Evolutionary conservation across 495 filamentous ascomycete genomes (phyloP), one percentile per base, ranked within the genome.

Genomic region (Trichoderma gamsii): DNA sequence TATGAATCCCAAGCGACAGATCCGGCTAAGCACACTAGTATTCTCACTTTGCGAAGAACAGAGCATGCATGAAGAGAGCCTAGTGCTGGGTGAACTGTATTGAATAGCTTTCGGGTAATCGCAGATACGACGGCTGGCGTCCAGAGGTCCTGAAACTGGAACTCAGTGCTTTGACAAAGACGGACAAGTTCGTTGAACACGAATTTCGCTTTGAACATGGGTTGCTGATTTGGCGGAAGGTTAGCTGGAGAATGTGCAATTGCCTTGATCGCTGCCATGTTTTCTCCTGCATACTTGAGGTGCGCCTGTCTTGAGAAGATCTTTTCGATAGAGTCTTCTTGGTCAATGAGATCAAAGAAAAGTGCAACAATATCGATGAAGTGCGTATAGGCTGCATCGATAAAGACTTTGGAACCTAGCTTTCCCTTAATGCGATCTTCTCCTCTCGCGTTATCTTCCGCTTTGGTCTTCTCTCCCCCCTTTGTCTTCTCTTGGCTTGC

Each of bases 51-150:
- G 41, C 93, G 88, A 51, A 99, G 85, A 4, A 96, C 87, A 11
- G 91, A 87, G 73, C 91, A 96, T 44, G 90, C 88, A 77, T 96
- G 88, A 15, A 97, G 80, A 18, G 94, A 89, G 2, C 95, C 96
- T 13, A 97, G 79, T 1, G 93, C 92, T n/a, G 91, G 87, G 73
- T 97, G 87, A 63, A 97, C 88, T 3, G 88, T 87, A 73, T 92
- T 87, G 38, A 97, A 78, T 12, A 98, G 81, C 61, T 85, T 88
- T 27, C 96, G 88, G 63, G 89, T 88, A 18, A 97, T 84, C 72
- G 89, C 90, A 0, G 87, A 86, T 41, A 91, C 87, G 32, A 93
- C 79, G 12, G 88, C 79, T 29, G 92, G 87, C 2, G 88, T 89
- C 92, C 92, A 99, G 29, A 97, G 82, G 4, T 77, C 82, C 23